Evolutionary conservation across 2,329 filamentous ascomycete species (phyloP).

Genomic region (Alternaria arbusti): DNA sequence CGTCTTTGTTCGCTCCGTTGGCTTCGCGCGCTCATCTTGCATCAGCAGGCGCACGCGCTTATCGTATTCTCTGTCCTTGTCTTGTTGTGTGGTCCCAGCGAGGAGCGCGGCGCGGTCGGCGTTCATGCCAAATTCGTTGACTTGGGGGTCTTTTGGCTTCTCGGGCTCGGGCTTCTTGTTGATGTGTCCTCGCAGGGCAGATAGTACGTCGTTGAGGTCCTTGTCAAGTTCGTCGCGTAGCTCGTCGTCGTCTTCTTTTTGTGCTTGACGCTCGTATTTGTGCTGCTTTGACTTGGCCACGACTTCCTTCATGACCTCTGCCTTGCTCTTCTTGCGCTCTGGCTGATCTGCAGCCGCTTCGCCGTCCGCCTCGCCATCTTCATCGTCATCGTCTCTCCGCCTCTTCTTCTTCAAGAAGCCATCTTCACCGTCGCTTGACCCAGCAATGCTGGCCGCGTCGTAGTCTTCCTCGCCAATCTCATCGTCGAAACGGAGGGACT

Average conservation of each 20-base stretch:
- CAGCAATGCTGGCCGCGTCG: conserved; percentile 73
- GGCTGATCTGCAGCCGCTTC: conserved; percentile 61
- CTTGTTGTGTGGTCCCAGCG: conserved; percentile 66
- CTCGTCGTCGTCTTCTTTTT: conserved; percentile 93
- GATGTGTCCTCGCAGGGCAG: conserved; percentile 68
- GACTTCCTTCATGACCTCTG: conserved; percentile 97
- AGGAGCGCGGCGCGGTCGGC: conserved; percentile 68
- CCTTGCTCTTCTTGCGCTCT: conserved; percentile 89
- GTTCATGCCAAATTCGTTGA: conserved; percentile 57
- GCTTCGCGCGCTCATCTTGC: conserved; percentile 82
- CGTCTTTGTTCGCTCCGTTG: conserved; percentile 84
- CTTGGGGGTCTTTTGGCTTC: conserved; percentile 48
- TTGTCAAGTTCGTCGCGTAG: conserved; percentile 83
- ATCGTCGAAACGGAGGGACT: conserved; percentile 70
- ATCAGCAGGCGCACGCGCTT: conserved; percentile 80
- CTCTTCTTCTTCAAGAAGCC: conserved; percentile 52
- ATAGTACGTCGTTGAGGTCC: conserved; percentile 77
- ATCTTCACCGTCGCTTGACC: conserved; percentile 50
- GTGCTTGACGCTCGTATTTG: conserved; percentile 91
- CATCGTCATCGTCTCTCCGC: conserved; percentile 56
- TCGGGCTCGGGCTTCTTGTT: conserved; percentile 54
- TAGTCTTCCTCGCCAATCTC: conserved; percentile 71
- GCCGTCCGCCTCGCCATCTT: conserved; percentile 51
- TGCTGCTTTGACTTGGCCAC: conserved; percentile 96
- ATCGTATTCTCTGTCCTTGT: conserved; percentile 88